Percentiles rank a stretch among this genome's conserved stretches.
Evolutionary conservation across 2,329 filamentous ascomycete species (phyloP).

Genomic region (Teratosphaeria viscida): DNA sequence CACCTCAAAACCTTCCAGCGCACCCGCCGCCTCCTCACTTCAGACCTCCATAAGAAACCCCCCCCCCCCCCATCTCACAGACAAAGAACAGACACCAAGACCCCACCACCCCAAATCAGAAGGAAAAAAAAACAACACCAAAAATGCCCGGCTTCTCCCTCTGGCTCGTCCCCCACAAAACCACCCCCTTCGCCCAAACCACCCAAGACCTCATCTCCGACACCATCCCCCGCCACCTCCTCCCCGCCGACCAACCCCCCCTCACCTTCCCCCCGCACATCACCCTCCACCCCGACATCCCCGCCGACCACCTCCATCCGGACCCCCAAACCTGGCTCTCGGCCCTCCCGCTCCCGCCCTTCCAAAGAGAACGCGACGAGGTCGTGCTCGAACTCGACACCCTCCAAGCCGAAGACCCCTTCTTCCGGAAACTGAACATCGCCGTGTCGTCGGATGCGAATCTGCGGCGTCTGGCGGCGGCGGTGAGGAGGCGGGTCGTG

Average conservation of each 20-base stretch:
- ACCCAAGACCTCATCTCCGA: slow-evolving; percentile 17
- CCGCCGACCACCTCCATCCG: background rate
- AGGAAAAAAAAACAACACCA: background rate
- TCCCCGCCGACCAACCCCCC: slow-evolving; percentile 5
- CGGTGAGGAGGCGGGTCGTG: slow-evolving; percentile 5
- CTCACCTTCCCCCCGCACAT: slow-evolving; percentile 12
- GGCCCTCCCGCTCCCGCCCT: slow-evolving; percentile 6
- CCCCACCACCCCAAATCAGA: background rate
- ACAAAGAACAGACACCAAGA: background rate
- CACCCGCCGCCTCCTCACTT: background rate
- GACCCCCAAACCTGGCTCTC: slow-evolving; percentile 15
- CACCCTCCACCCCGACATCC: slow-evolving; percentile 12
- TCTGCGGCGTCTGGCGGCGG: slow-evolving; percentile 6
- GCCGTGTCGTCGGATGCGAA: slow-evolving; percentile 11
- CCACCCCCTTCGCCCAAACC: slow-evolving; percentile 13
- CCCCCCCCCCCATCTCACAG: too few relatives aligned
- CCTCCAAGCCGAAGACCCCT: slow-evolving; percentile 13
- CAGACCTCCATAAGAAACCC: background rate
- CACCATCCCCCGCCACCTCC: slow-evolving; percentile 12
- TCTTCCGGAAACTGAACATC: slow-evolving; percentile 15
- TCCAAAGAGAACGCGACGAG: slow-evolving; percentile 11
- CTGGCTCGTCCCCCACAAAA: slow-evolving; percentile 13
- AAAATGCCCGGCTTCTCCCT: slow-evolving; percentile 5
- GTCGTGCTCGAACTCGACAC: slow-evolving; percentile 14
- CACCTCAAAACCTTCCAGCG: background rate